Evolutionary conservation across 2,329 filamentous ascomycete species (phyloP), one percentile per base, ranked within the genome.

Genomic region (Colletotrichum chlorophyti): DNA sequence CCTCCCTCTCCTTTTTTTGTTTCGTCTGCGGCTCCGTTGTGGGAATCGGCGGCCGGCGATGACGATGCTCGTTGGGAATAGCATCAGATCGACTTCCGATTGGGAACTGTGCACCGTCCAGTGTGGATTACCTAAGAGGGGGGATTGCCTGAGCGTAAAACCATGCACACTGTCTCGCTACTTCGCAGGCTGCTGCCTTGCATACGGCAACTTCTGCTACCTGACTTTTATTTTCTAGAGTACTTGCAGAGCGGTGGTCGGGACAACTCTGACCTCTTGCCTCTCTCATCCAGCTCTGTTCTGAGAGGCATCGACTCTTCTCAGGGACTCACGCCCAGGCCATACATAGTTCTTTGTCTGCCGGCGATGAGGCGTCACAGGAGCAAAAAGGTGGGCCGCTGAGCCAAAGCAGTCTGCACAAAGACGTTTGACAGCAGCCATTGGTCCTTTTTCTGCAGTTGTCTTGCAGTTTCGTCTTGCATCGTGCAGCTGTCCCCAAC

Each of bases 131-230:
- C 8, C 29, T 3, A 11, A 19, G n/a, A n/a, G n/a, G n/a, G 45
- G 45, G 31, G 35, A 38, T 26, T 14, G 51, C 45, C 51, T 38
- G 51, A 57, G 51, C 51, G 49, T 17, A 27, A 11, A 15, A 43
- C 37, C 38, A 53, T 53, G 49, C 49, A 53, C 49, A n/a, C n/a
- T 53, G 49, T 53, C 49, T 53, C 40, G 40, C 49, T 53, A 45
- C 31, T 37, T 45, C 45, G 35, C n/a, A n/a, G n/a, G 21, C 38
- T 53, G 14, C 21, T 24, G 38, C 17, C n/a, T n/a, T n/a, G n/a
- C n/a, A n/a, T n/a, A n/a, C n/a, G n/a, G n/a, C n/a, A n/a, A n/a
- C n/a, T n/a, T n/a, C n/a, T n/a, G n/a, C n/a, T n/a, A n/a, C n/a
- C n/a, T n/a, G n/a, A n/a, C n/a, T n/a, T n/a, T n/a, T n/a, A n/a